Evolutionary conservation across 768 basidiomycete species (phyloP), one percentile per base, ranked within the genome.

Genomic region (Tylopilus rubrobrunneus): DNA sequence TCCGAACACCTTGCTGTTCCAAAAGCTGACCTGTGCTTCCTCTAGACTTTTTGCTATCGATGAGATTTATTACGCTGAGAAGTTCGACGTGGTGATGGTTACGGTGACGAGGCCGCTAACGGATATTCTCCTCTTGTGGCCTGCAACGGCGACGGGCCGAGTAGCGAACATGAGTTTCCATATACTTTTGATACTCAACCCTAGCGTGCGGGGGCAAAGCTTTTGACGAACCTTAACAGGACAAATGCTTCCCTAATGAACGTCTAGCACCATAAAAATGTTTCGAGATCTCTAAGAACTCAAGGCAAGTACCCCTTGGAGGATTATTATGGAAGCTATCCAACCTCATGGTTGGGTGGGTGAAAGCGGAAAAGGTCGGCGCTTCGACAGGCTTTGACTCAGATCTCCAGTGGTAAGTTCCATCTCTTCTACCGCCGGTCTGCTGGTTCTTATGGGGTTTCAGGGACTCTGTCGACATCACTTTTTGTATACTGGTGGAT

Each of bases 21-120:
- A 43, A 52, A 54, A 52, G 51, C 42, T 48, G 54, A 51, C 59
- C 31, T 48, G 43, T 36, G 31, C 66, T 66, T 66, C 65, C 49
- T 55, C 46, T 23, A 63, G 61, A 49, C 56, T 61, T 31, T 66
- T 65, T 44, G 52, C 34, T 31, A 57, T 61, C 63, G 57, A 42
- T 10, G 34, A 62, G 56, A 68, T 67, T 61, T 51, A 66, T 68
- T 61, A 48, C 54, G 19, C 52, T 54, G 11, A 31, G 66, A 66
- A 68, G 65, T 56, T 56, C 14, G 25, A 42, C 40, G 66, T 67
- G 41, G 64, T 40, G 61, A 63, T 66, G 64, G 66, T 66, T 66
- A 68, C 66, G 46, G 42, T 55, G 64, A 61, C 53, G 56, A 47
- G 15, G 43, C 49, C 25, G 40, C 55, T 19, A 17, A 51, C 57